A percentile compares a stretch with the other conserved stretches of the same genome.
phyloP scores from a whole-genome alignment of 2,329 filamentous ascomycete species.

The Aspergillus sp. region DNA sequence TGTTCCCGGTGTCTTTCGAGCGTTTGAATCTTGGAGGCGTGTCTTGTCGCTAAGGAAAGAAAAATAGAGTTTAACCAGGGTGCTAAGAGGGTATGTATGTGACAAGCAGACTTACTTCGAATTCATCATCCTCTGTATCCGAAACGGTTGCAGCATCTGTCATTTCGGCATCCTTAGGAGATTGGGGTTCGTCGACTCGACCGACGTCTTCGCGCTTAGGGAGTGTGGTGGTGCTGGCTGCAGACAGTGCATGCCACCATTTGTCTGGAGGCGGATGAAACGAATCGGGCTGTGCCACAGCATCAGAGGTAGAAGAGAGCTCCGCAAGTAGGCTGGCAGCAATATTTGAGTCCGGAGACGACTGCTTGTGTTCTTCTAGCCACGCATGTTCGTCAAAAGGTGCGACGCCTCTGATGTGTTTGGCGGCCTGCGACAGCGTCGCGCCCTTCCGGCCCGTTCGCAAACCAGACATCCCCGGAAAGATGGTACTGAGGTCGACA shows the following conservation, averaged over 20 bases:
- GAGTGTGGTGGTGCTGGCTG: slow-evolving; percentile 1
- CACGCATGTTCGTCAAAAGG: slow-evolving; percentile 53
- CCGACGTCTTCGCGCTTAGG: slow-evolving; percentile 2
- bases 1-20: slow-evolving; percentile 6
- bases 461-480: slow-evolving; percentile 53
- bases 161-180: slow-evolving; percentile 5
- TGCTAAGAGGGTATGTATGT: not conserved
- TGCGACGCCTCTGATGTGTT: slow-evolving; percentile 55
- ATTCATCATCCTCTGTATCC: slow-evolving; percentile 35
- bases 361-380: slow-evolving; percentile 30
- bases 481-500: slow-evolving; percentile 56
- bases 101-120: slow-evolving; percentile 33
- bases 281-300: slow-evolving; percentile 5
- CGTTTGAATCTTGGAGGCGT: slow-evolving; percentile 32
- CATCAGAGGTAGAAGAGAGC: slow-evolving; percentile 14
- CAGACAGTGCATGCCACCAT: slow-evolving; percentile 36
- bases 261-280: slow-evolving; percentile 21
- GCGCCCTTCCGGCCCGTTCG: slow-evolving; percentile 46
- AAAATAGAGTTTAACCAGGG: slow-evolving; percentile 4
- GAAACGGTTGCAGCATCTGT: slow-evolving; percentile 23
- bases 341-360: slow-evolving; percentile 18
- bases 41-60: slow-evolving; percentile 33
- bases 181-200: not conserved
- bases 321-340: slow-evolving; percentile 29
- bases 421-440: slow-evolving; percentile 52